Evolutionary conservation across 2,329 filamentous ascomycete genomes (phyloP), one percentile per base, ranked within the genome.

Genomic region (Trichoderma koningii): DNA sequence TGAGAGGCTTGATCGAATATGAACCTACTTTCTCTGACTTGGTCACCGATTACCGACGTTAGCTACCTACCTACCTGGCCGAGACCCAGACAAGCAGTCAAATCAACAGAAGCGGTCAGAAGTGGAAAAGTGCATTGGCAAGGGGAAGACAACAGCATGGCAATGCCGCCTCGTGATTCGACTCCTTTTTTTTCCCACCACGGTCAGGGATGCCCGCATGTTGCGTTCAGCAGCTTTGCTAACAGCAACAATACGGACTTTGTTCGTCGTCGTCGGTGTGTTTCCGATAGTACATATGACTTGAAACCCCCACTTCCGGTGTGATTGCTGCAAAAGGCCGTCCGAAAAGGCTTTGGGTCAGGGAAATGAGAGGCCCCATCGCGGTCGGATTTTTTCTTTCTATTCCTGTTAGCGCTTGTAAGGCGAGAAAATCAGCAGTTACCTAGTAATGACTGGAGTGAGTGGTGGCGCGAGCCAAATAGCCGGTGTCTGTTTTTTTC

Each of bases 1-100:
- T 64, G 44, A 56, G 61, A 64, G 61, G 61, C 61, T 64, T 52
- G 28, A 56, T 56, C 42, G n/a, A n/a, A n/a, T n/a, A n/a, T n/a
- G n/a, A n/a, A n/a, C n/a, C n/a, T n/a, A n/a, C n/a, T n/a, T n/a
- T n/a, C n/a, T n/a, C n/a, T n/a, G 61, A 53, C 12, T 57, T 4
- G 52, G 34, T 28, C 45, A 21, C 23, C 15, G 26, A 48, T 51
- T 51, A 19, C 42, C 26, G 26, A 28, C 28, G 28, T 7, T 28
- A 23, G 28, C 7, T 5, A 41, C 48, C 48, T 48, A 48, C 30
- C 30, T 19, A 45, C 56, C 28, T 45, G 28, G 45, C 3, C 47
- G 19, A 4, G 28, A 21, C 7, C 45, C 47, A 38, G 28, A 21
- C 7, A 44, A 44, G 45, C 38, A 42, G 19, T 26, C 45, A n/a